Evolutionary conservation across 2,329 filamentous ascomycete species (phyloP), one percentile per base, ranked within the genome.

Genomic region (Diaporthe destruens): DNA sequence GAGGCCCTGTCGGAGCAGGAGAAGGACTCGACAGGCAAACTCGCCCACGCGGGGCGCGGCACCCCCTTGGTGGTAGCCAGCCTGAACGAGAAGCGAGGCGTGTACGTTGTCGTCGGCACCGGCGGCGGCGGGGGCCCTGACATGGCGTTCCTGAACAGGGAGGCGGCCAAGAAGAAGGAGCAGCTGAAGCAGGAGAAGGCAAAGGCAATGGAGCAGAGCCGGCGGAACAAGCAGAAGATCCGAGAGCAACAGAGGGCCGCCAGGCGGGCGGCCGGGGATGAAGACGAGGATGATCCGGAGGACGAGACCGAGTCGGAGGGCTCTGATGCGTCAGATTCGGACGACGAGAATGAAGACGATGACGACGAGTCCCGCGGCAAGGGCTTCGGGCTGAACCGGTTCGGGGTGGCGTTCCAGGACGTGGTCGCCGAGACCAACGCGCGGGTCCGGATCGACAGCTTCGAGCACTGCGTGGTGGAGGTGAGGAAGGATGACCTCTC

Each of bases 401-500:
- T 99, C 79, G 96, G 96, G 9, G 95, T 92, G 78, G 96, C 96
- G 3, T 99, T 99, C 81, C 95, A 98, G 80, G 95, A 98, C 79
- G 96, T 98, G 0, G 93, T 98, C 2, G 90, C 92, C 67, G 94
- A 98, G 85, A 98, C 96, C 20, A 96, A 92, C 73, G 94, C 96
- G 0, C 85, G 95, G 20, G 95, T 98, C 25, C 87, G 95, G 74
- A 97, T 98, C 80, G 96, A 99, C 82, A 97, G 94, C 81, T 99
- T 99, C 79, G 96, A 99, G 83, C 94, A 98, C 81, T 97, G 94
- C 79, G 96, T 98, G 9, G 95, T 98, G 59, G 96, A 99, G 81
- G 96, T 99, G n/a, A 92, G 92, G 83, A 98, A 98, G 85, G 96
- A 98, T 80, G 96, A 98, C 82, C 84, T 99, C 36, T 90, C 91